Evolutionary conservation across 75 land plant genomes (phyloP).

Genomic region (Pinus albicaulis): DNA sequence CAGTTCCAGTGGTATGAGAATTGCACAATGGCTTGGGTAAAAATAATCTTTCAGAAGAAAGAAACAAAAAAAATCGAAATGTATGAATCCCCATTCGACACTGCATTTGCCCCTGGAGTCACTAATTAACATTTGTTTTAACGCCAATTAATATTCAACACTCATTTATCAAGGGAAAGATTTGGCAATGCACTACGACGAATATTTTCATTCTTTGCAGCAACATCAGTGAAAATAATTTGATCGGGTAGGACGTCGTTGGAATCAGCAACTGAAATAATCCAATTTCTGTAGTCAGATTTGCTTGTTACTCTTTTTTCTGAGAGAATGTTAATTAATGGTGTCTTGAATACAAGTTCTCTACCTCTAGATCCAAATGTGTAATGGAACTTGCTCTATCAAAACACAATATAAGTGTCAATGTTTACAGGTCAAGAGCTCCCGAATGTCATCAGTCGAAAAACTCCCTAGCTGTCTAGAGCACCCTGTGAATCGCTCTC

Average conservation of each 20-base stretch:
- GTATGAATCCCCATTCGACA: not conserved
- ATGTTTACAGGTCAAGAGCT: no score
- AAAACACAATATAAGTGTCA: no score
- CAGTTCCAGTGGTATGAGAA: constrained; percentile 98
- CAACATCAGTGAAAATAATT: constrained; percentile 99
- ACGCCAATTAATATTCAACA: not conserved
- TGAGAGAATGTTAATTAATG: no score
- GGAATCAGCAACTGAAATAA: constrained; percentile 80
- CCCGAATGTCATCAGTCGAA: no score
- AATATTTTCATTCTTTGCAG: constrained; percentile 90
- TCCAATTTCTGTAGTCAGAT: not conserved
- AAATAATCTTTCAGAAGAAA: not conserved
- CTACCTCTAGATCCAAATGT: no score
- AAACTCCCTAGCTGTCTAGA: no score
- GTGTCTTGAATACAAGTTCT: no score
- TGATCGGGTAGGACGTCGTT: constrained; percentile 87
- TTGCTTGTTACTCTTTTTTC: no score
- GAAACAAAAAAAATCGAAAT: not conserved
- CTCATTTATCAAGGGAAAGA: constrained; percentile 96
- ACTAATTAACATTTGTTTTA: not conserved
- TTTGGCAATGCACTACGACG: constrained; percentile 90
- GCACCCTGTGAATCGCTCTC: no score
- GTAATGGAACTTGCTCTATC: no score
- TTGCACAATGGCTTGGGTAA: constrained; percentile 86
- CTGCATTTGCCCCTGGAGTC: not conserved